Evolutionary conservation across 2,329 filamentous ascomycete genomes (phyloP).

Genomic region (Venturia pyrina): DNA sequence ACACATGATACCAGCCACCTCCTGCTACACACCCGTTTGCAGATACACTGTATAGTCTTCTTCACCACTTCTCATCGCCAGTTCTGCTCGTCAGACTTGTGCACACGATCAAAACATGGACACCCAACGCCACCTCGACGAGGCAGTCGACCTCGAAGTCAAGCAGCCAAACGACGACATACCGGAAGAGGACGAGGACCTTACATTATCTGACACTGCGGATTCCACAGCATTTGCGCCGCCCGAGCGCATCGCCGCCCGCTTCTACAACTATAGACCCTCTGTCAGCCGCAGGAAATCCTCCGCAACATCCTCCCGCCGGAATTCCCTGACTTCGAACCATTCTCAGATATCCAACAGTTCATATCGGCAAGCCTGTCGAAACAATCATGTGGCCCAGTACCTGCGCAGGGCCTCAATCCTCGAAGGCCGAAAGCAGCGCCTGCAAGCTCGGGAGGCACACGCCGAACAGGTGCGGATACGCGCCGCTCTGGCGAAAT

Average conservation of each 20-base stretch:
- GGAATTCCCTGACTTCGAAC: conserved; percentile 68
- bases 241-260: conserved; percentile 66
- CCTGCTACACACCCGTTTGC: not conserved
- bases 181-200: conserved; percentile 29
- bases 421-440: conserved; percentile 68
- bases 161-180: conserved; percentile 25
- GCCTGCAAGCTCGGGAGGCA: conserved; percentile 67
- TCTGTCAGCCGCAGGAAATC: conserved; percentile 58
- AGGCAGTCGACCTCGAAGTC: conserved; percentile 1
- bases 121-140: not conserved
- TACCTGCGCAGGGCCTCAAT: conserved; percentile 72
- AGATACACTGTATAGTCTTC: not conserved
- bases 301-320: conserved; percentile 67
- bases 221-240: conserved; percentile 40
- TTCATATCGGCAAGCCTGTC: conserved; percentile 42
- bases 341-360: conserved; percentile 61
- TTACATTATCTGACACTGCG: conserved; percentile 30
- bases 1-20: not conserved
- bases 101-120: conserved; percentile 3
- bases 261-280: conserved; percentile 62
- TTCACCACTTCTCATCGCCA: not conserved
- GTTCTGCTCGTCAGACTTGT: not conserved
- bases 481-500: conserved; percentile 64
- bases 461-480: conserved; percentile 77
- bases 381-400: conserved; percentile 69